Evolutionary conservation across 768 basidiomycete species (phyloP).

Genomic region (Phlegmacium glaucopus): DNA sequence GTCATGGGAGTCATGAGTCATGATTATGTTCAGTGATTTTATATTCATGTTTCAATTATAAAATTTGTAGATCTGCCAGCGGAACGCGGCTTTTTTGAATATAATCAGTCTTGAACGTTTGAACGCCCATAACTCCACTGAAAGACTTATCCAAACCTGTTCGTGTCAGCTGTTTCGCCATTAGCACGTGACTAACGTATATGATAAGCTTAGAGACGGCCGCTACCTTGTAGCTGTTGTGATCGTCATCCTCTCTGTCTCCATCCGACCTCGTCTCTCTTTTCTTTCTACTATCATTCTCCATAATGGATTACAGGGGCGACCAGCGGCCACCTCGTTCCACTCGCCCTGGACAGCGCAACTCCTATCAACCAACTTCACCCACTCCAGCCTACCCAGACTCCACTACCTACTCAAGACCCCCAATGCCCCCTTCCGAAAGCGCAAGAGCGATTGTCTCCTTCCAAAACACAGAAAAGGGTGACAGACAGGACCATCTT

Average conservation of each 20-base stretch:
- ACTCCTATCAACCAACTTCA: slow-evolving; percentile 32
- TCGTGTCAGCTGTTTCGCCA: too few relatives aligned
- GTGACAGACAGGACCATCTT: slow-evolving; percentile 58
- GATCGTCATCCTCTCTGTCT: slow-evolving; percentile 18
- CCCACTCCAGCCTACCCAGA: slow-evolving; percentile 39
- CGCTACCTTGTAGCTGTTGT: too few relatives aligned
- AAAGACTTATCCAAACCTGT: too few relatives aligned
- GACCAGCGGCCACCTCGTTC: slow-evolving; percentile 55
- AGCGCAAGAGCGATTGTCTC: slow-evolving; percentile 51
- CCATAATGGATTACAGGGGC: slow-evolving; percentile 36
- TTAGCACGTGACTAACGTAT: too few relatives aligned
- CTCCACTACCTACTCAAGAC: slow-evolving; percentile 21
- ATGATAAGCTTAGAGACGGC: too few relatives aligned
- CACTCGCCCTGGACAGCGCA: slow-evolving; percentile 40
- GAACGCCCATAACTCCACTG: too few relatives aligned
- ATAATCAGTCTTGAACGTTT: too few relatives aligned
- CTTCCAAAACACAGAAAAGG: slow-evolving; percentile 67
- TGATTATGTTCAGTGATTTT: too few relatives aligned
- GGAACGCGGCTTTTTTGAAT: too few relatives aligned
- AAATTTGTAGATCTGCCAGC: too few relatives aligned
- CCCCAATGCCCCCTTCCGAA: slow-evolving; percentile 32
- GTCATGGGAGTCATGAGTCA: too few relatives aligned
- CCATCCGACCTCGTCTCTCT: slow-evolving; percentile 9
- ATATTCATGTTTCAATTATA: too few relatives aligned
- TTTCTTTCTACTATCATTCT: slow-evolving; percentile 5